Conservation (phyloP, 192 early-diverging fungal species). For the Umbelopsis sp. region DNA sequence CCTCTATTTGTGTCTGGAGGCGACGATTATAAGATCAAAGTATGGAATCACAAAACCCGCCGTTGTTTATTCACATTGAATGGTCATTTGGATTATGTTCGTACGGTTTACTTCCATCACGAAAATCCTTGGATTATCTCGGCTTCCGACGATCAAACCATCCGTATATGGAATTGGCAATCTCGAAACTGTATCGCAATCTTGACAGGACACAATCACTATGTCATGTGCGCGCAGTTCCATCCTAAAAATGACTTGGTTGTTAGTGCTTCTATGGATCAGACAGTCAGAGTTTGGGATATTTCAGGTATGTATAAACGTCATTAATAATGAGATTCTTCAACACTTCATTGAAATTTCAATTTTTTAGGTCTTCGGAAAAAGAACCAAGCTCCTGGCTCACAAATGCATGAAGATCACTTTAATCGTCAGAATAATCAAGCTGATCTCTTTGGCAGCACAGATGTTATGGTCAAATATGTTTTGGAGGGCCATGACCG, state of each 20-base stretch:
- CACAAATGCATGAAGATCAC: constrained; percentile 56
- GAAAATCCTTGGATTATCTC: constrained; percentile 98
- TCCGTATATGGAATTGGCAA: constrained; percentile 99
- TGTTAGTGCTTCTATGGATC: constrained; percentile 94
- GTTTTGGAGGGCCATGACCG: constrained; percentile 98
- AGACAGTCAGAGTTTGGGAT: constrained; percentile 99
- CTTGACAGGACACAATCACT: constrained; percentile 98
- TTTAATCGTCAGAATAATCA: constrained; percentile 62
- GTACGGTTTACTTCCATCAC: constrained; percentile 95
- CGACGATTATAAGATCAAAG: constrained; percentile 99
- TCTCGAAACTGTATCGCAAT: constrained; percentile 96
- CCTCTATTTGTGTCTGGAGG: constrained; percentile 97
- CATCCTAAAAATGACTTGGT: constrained; percentile 98
- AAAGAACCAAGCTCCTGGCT: constrained; percentile 75
- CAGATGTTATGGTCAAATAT: constrained; percentile 96
- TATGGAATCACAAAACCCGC: constrained; percentile 98
- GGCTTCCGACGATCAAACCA: constrained; percentile 97
- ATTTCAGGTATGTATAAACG: constrained; percentile 72
- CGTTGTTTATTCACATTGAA: constrained; percentile 96
- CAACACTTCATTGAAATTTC: neutral
- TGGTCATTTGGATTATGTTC: constrained; percentile 98
- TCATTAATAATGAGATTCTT: neutral
- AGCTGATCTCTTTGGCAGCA: constrained; percentile 95
- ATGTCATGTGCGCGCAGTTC: constrained; percentile 98
- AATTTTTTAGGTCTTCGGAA: constrained; percentile 65